Evolutionary conservation across 1,284 basidiomycete species (phyloP), one percentile per base, ranked within the genome.

Genomic region (Pseudozyma sp.): DNA sequence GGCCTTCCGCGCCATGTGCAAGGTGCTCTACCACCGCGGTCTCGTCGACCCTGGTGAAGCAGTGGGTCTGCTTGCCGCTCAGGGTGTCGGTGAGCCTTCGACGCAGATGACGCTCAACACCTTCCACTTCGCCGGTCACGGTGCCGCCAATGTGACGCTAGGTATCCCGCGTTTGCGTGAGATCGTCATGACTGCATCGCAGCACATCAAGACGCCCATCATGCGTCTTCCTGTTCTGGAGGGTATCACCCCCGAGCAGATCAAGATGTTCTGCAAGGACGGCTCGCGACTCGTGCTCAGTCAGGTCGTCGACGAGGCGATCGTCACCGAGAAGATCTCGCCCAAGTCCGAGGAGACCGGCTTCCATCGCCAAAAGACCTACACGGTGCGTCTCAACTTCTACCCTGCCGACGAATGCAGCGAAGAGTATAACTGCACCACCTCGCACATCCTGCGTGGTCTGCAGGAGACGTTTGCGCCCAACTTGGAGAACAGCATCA

Each of bases 61-160:
- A 9, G 97, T 99, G 51, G 97, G 97, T 58, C 86, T 99, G 49
- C 87, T 99, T 51, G 97, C 97, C n/a, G 96, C 95, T 24, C 97
- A 99, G 88, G 94, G 95, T 93, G 90, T 99, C 49, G 97, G 97
- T 66, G 97, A 99, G 85, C 97, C 97, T 5, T 99, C 97, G 29
- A 99, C 97, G 1, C 97, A 99, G 85, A 99, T 99, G 97, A 99
- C 97, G 33, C 87, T 99, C 76, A 99, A 99, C 85, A 99, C 97
- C 9, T 99, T 99, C 90, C 97, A 99, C 87, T 97, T 99, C 85
- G 61, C 81, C 91, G 94, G 96, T 78, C 97, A 99, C 85, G 97
- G 97, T 86, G 96, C 97, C 63, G 96, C 97, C 40, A 99, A 99
- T 85, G 97, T 99, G 70, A 99, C 97, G 2, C 89, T 99, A 50